Base-by-base conservation (phyloP, 1,139 yeast genomes). In the Cylindricascospora bacillispora region DNA sequence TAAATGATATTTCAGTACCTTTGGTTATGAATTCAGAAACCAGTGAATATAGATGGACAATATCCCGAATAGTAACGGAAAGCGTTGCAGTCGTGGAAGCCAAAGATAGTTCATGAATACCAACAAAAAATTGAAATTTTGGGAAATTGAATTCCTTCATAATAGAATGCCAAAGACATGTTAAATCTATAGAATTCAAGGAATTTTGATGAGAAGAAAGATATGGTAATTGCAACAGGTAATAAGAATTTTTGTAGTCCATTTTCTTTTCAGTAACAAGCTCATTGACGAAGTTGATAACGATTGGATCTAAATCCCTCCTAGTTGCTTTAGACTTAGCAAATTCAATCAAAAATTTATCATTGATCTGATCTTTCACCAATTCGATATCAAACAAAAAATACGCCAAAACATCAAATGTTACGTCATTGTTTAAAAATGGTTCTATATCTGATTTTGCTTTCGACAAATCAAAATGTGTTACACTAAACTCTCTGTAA, bases 81-180 rank as follows among this genome's bases (percentile, higher is more conserved):
- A n/a, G n/a, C n/a, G n/a, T n/a, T n/a, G n/a, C n/a, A n/a, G n/a
- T n/a, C n/a, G n/a, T n/a, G n/a, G n/a, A n/a, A n/a, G n/a, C n/a
- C n/a, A n/a, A n/a, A n/a, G n/a, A n/a, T n/a, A n/a, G n/a, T n/a
- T 26, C 21, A 31, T 44, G 54, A 5, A 44, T 34, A 4, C 31
- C 26, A 3, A 45, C 47, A 32, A 57, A 56, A 30, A 59, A 56
- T 22, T 39, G 36, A 17, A 59, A 41, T 26, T 52, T 54, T 1
- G 40, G 47, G 4, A 38, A 31, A 3, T 45, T 39, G 25, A 57
- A 45, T 2, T 35, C 24, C 4, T 30, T 15, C 1, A 28, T 14
- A 4, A 52, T 6, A 1, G 49, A 40, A 2, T 40, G 17, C 16
- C 30, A 41, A 9, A 53, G 22, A 3, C 29, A 24, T 5, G 32